Conservation (phyloP, 768 basidiomycete genomes). For the Hericium coralloides region DNA sequence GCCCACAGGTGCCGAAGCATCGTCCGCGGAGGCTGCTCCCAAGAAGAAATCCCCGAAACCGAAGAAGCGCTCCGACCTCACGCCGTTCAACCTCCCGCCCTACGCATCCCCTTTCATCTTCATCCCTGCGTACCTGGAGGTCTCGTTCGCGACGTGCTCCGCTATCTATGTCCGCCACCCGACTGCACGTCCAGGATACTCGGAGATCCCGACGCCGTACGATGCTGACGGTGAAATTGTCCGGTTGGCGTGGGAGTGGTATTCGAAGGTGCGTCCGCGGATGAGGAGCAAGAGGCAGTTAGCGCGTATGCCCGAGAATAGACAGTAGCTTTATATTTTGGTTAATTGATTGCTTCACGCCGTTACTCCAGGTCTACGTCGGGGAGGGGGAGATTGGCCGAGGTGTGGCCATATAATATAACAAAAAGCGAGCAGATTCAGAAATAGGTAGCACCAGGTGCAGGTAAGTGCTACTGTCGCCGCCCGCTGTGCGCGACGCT, state of each 20-base stretch:
- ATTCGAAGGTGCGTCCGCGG: constrained; percentile 59
- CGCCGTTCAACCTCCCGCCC: constrained; percentile 77
- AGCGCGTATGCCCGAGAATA: constrained; percentile 14
- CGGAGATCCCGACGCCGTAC: constrained; percentile 92
- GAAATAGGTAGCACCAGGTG: too few species aligned
- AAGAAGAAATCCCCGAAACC: neutral
- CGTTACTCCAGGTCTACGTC: too few species aligned
- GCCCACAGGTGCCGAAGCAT: constrained; percentile 14
- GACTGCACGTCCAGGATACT: constrained; percentile 91
- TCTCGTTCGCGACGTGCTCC: constrained; percentile 82
- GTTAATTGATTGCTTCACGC: neutral
- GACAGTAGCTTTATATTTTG: constrained; percentile 4
- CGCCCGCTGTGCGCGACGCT: too few species aligned
- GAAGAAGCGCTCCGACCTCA: constrained; percentile 26
- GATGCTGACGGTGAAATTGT: constrained; percentile 93
- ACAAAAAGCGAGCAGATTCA: too few species aligned
- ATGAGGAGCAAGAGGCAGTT: constrained; percentile 24
- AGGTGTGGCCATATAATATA: too few species aligned
- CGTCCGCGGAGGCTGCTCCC: neutral
- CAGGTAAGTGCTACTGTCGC: too few species aligned
- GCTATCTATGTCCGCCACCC: constrained; percentile 92
- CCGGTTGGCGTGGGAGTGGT: constrained; percentile 95
- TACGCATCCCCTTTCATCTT: constrained; percentile 90
- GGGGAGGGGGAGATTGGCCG: too few species aligned
- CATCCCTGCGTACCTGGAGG: constrained; percentile 85